These are phyloP conservation scores for Entomortierella beljakovae DNA, from an alignment of 192 early-diverging fungal species.

Conservation along the genomic window DNA sequence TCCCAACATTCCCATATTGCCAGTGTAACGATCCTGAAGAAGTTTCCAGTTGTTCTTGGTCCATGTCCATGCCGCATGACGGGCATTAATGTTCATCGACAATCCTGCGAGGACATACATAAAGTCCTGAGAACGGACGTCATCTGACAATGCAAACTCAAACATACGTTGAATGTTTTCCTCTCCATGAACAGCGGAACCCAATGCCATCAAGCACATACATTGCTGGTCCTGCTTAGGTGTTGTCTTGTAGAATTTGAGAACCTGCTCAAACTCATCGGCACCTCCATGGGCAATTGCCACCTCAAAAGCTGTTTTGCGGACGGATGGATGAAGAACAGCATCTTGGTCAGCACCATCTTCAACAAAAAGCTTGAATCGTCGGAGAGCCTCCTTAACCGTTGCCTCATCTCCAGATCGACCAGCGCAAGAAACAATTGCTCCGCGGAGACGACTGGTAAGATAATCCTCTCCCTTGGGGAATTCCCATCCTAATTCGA, in stretches of 20 bases:
- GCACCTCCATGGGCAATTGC: constrained; percentile 62
- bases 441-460: constrained; percentile 75
- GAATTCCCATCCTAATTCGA: constrained; percentile 85
- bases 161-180: constrained; percentile 64
- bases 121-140: constrained; percentile 71
- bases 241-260: constrained; percentile 58
- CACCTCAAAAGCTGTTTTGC: constrained; percentile 67
- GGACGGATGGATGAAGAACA: constrained; percentile 71
- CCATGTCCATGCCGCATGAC: constrained; percentile 65
- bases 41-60: constrained; percentile 63
- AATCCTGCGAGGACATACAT: constrained; percentile 62
- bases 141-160: constrained; percentile 64
- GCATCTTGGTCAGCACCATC: constrained; percentile 62
- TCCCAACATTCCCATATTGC: constrained; percentile 71
- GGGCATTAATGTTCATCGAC: constrained; percentile 50
- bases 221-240: constrained; percentile 57
- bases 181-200: constrained; percentile 61
- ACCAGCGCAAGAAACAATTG: constrained; percentile 72
- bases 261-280: constrained; percentile 56
- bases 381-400: constrained; percentile 61
- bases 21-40: constrained; percentile 62
- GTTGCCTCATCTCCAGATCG: constrained; percentile 64
- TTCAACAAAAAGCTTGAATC: constrained; percentile 66
- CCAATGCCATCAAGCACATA: constrained; percentile 69
- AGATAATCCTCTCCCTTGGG: constrained; percentile 78